Conservation (phyloP, 192 early-diverging fungal species). For the Coemansia brasiliensis region DNA sequence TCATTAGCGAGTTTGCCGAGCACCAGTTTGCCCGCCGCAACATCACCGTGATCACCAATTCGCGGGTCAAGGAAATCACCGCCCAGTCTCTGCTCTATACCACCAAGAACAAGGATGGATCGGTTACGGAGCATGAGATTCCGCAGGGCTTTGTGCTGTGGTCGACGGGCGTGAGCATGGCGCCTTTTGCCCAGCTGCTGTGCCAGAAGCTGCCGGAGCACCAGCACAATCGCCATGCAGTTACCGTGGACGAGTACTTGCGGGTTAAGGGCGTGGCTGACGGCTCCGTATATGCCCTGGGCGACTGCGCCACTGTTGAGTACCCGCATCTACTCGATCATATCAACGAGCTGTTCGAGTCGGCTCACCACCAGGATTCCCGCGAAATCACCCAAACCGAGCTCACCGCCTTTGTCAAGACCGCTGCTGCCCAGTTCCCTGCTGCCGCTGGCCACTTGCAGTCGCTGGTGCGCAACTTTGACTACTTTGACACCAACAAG, state of each 20-base stretch:
- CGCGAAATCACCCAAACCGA: slow-evolving; percentile 42
- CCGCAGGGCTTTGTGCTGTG: slow-evolving; percentile 74
- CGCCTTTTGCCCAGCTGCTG: slow-evolving; percentile 59
- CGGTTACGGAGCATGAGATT: slow-evolving; percentile 32
- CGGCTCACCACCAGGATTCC: slow-evolving; percentile 19
- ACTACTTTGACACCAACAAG: slow-evolving; percentile 34
- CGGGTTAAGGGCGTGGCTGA: slow-evolving; percentile 68
- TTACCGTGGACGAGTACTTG: slow-evolving; percentile 70
- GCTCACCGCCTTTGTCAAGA: slow-evolving; percentile 26
- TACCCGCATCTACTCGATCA: slow-evolving; percentile 53
- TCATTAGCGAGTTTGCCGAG: slow-evolving; percentile 71
- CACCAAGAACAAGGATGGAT: slow-evolving; percentile 40
- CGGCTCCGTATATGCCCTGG: slow-evolving; percentile 73
- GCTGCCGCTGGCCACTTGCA: slow-evolving; percentile 39
- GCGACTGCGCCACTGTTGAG: slow-evolving; percentile 86
- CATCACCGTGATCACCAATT: slow-evolving; percentile 73
- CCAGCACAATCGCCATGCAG: slow-evolving; percentile 53
- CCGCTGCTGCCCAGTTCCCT: slow-evolving; percentile 23
- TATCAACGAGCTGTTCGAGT: slow-evolving; percentile 48
- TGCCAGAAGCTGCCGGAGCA: slow-evolving; percentile 40
- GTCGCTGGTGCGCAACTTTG: slow-evolving; percentile 38
- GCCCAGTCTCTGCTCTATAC: slow-evolving; percentile 59
- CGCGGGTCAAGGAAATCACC: slow-evolving; percentile 62
- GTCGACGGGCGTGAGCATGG: slow-evolving; percentile 72
- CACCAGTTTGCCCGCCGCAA: slow-evolving; percentile 72